These are phyloP conservation scores for Peniophora sp. DNA, from an alignment of 1,284 basidiomycete species.

Conservation along the genomic window DNA sequence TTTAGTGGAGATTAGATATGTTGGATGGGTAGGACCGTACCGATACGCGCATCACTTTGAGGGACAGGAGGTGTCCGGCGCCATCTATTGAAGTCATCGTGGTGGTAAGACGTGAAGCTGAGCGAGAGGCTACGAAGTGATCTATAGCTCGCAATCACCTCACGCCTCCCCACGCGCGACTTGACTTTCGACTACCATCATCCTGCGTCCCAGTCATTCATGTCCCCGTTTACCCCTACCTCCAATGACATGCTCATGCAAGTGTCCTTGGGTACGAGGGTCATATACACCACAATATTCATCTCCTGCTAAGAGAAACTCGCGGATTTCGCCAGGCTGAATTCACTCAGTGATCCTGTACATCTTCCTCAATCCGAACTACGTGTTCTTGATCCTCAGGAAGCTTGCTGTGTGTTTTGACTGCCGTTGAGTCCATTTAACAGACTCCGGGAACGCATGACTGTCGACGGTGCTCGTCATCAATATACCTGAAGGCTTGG, in stretches of 20 bases:
- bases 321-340: no score
- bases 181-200: not conserved
- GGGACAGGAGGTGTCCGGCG: conserved; percentile 54
- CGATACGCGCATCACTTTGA: conserved; percentile 78
- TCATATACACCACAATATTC: no score
- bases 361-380: no score
- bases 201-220: not conserved
- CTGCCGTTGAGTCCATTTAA: no score
- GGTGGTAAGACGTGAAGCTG: not conserved
- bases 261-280: no score
- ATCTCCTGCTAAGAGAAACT: no score
- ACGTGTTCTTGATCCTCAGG: no score
- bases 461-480: no score
- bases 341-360: no score
- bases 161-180: not conserved
- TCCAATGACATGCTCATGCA: not conserved
- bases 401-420: no score
- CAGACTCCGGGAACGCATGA: no score
- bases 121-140: not conserved
- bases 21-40: conserved; percentile 38
- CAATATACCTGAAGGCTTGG: no score
- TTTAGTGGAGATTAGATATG: conserved; percentile 5
- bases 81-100: conserved; percentile 32
- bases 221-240: not conserved
- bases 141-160: not conserved